phyloP scores from a whole-genome alignment of 208 protist genomes.

The Trypanosoma grayi region DNA sequence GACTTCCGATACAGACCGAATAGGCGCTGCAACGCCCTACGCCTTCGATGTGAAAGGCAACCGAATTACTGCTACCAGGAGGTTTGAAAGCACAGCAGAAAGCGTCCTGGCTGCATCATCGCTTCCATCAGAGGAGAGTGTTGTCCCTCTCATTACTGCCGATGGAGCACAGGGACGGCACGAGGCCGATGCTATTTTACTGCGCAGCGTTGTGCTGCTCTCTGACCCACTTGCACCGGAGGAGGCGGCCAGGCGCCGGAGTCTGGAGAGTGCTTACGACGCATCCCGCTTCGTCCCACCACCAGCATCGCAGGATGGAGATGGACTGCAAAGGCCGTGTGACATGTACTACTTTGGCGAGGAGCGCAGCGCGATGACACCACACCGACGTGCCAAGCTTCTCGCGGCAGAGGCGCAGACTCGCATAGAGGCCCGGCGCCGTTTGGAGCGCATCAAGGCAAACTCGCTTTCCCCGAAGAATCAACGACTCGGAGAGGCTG shows the following conservation, averaged over 20 bases:
- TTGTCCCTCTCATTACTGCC: neutral
- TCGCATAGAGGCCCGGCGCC: slow-evolving; percentile 35
- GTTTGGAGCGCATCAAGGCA: slow-evolving; percentile 35
- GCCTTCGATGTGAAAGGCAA: slow-evolving; percentile 7
- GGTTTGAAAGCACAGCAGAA: slow-evolving; percentile 10
- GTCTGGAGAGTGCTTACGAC: slow-evolving; percentile 15
- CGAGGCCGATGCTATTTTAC: slow-evolving; percentile 7
- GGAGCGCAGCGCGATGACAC: slow-evolving; percentile 13
- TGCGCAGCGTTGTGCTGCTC: slow-evolving; percentile 10
- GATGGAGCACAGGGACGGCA: slow-evolving; percentile 2
- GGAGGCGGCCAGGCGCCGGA: slow-evolving; percentile 6
- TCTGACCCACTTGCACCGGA: slow-evolving; percentile 15
- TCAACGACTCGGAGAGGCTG: slow-evolving; percentile 12
- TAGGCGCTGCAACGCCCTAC: neutral
- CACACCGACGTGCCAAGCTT: slow-evolving; percentile 16
- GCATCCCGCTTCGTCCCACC: neutral
- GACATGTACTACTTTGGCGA: slow-evolving; percentile 30
- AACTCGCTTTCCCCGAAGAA: neutral
- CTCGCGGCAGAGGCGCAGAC: slow-evolving; percentile 39
- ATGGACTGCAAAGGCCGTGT: slow-evolving; percentile 13
- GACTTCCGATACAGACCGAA: neutral
- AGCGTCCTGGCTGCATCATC: slow-evolving; percentile 6
- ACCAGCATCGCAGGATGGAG: neutral
- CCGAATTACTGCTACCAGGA: neutral
- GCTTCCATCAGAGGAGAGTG: neutral